Percentiles rank a stretch among this genome's conserved stretches.
These are phyloP conservation scores for Xylariaceae sp. DNA, from an alignment of 2,329 filamentous ascomycete genomes.

Conservation along the genomic window DNA sequence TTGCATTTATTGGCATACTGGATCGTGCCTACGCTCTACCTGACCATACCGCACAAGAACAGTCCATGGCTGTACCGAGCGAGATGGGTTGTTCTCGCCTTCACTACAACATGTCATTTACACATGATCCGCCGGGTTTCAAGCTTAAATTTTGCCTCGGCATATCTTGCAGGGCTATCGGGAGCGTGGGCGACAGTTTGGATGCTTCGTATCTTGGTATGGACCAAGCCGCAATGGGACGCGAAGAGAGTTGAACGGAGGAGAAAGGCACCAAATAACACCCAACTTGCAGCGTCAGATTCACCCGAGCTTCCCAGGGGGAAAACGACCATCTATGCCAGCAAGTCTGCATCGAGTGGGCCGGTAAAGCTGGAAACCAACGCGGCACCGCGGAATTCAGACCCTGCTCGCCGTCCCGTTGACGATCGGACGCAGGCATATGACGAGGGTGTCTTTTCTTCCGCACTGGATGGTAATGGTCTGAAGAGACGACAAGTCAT, in stretches of 20 bases:
- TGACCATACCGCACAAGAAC: slow-evolving; percentile 51
- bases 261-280: slow-evolving; percentile 14
- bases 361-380: too few species aligned
- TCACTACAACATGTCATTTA: slow-evolving; percentile 41
- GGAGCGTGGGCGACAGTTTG: slow-evolving; percentile 49
- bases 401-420: too few species aligned
- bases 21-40: slow-evolving; percentile 50
- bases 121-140: slow-evolving; percentile 39
- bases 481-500: too few species aligned
- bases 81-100: slow-evolving; percentile 46
- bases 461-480: too few species aligned
- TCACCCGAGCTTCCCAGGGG: too few species aligned
- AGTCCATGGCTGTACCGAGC: slow-evolving; percentile 48
- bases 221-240: slow-evolving; percentile 53
- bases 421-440: too few species aligned
- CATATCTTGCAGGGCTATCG: slow-evolving; percentile 49
- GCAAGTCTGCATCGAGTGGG: too few species aligned
- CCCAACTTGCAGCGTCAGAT: background rate
- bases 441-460: too few species aligned
- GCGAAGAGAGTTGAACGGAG: slow-evolving; percentile 46
- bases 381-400: too few species aligned
- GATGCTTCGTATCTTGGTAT: slow-evolving; percentile 47
- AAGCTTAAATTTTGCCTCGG: slow-evolving; percentile 48
- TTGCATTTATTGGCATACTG: slow-evolving; percentile 45
- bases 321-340: background rate